Evolutionary conservation across 768 basidiomycete genomes (phyloP).

Genomic region (Mycena olivaceomarginata): DNA sequence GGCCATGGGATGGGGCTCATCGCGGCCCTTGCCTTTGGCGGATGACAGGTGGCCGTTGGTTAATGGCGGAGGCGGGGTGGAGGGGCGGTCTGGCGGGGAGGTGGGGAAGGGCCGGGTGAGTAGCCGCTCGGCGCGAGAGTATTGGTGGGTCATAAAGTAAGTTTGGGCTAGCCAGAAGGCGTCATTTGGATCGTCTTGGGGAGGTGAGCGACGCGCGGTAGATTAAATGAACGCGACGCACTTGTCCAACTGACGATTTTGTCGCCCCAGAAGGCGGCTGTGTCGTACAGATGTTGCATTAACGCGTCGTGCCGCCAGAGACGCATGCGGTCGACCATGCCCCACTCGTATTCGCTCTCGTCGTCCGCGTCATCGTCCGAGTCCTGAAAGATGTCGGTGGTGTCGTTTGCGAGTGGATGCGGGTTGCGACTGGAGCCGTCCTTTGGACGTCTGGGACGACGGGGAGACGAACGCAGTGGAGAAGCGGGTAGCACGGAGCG

Average conservation of each 20-base stretch:
- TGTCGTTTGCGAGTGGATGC: slow-evolving; percentile 89
- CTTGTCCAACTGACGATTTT: slow-evolving; percentile 98
- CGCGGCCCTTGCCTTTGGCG: slow-evolving; percentile 79
- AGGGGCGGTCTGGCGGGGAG: slow-evolving; percentile 62
- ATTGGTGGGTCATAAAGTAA: slow-evolving; percentile 97
- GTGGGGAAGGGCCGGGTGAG: slow-evolving; percentile 91
- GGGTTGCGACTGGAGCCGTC: slow-evolving; percentile 67
- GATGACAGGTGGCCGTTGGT: slow-evolving; percentile 65
- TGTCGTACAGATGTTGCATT: slow-evolving; percentile 98
- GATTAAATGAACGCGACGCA: slow-evolving; percentile 65
- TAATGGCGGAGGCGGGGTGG: slow-evolving; percentile 55
- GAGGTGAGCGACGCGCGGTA: slow-evolving; percentile 19
- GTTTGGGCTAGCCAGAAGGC: slow-evolving; percentile 99
- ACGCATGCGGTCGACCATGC: slow-evolving; percentile 95
- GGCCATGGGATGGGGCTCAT: slow-evolving; percentile 59
- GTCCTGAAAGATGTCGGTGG: slow-evolving; percentile 85
- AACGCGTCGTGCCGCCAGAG: slow-evolving; percentile 98
- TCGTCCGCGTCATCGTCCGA: slow-evolving; percentile 77
- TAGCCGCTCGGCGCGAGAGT: slow-evolving; percentile 94
- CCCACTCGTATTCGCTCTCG: slow-evolving; percentile 82
- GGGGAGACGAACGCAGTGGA: slow-evolving; percentile 81
- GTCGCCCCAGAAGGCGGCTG: slow-evolving; percentile 99
- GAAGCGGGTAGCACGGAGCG: slow-evolving; percentile 86
- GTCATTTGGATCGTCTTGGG: slow-evolving; percentile 94
- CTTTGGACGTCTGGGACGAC: slow-evolving; percentile 72